A percentile compares a stretch with the other conserved stretches of the same genome.
phyloP scores from a whole-genome alignment of 2,329 filamentous ascomycete genomes.

The Botrytis sinoallii region DNA sequence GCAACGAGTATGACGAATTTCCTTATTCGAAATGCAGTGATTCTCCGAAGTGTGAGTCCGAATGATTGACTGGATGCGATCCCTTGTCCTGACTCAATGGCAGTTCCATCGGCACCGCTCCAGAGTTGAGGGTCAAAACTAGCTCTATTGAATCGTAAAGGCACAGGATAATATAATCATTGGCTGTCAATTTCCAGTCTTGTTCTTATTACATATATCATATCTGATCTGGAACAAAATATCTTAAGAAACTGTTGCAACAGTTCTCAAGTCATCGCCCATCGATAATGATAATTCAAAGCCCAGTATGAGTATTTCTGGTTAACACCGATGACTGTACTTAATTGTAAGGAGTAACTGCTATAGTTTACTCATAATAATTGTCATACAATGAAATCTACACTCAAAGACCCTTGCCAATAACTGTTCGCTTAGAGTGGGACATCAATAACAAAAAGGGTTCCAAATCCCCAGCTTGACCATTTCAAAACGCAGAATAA shows the following conservation, averaged over 20 bases:
- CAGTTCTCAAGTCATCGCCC: neutral
- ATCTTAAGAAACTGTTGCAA: neutral
- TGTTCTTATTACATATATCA: neutral
- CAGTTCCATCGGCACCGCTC: neutral
- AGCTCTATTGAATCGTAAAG: no score
- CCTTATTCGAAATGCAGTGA: no score
- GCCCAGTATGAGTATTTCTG: neutral
- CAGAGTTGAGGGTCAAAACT: neutral
- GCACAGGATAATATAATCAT: neutral
- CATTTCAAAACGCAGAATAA: neutral
- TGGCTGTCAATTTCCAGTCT: fast-evolving
- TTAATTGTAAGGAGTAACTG: neutral
- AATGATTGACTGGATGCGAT: neutral
- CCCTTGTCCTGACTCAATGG: neutral
- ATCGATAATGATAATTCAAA: neutral
- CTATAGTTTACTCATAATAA: neutral
- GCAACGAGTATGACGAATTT: neutral
- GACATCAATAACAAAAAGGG: neutral
- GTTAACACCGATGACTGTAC: neutral
- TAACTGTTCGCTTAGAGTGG: neutral
- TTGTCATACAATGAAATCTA: neutral
- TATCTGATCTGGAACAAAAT: neutral
- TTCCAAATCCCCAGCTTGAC: neutral
- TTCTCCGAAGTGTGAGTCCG: neutral
- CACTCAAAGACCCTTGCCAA: neutral